A percentile compares a stretch with the other conserved stretches of the same genome.
These are phyloP conservation scores for Barbarea vulgaris DNA, from an alignment of 345 rosid species.

Conservation along the genomic window DNA sequence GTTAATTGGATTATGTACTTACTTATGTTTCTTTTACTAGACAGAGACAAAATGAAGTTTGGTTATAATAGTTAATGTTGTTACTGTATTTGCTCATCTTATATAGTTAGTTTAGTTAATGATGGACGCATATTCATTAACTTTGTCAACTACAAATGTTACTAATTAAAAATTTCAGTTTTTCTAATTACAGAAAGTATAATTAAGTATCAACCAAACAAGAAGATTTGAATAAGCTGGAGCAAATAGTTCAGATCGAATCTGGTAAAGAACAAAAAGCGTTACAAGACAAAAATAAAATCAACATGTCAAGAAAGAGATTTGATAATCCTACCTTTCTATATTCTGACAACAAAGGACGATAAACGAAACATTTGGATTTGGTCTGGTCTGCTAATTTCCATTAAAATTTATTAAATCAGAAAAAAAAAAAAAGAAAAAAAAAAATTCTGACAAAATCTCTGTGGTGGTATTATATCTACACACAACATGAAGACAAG, in stretches of 20 bases:
- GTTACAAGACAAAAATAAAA: neutral
- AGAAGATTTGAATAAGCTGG: neutral
- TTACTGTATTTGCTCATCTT: neutral
- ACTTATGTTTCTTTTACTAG: neutral
- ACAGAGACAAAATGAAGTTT: constrained; percentile 9
- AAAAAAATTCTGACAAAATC: constrained; percentile 13
- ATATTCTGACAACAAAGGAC: constrained; percentile 22
- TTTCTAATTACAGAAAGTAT: neutral
- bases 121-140: neutral
- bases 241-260: constrained; percentile 9
- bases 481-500: constrained; percentile 23
- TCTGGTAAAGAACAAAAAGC: constrained; percentile 5
- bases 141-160: neutral
- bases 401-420: constrained; percentile 20
- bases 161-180: too few species aligned
- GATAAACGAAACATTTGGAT: constrained; percentile 6
- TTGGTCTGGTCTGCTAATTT: constrained; percentile 13
- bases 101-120: neutral
- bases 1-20: constrained; percentile 4
- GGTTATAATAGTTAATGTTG: constrained; percentile 6
- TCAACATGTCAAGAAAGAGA: constrained; percentile 29
- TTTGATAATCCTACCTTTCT: constrained; percentile 24
- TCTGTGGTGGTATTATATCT: constrained; percentile 18
- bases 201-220: neutral
- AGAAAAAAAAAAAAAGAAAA: neutral